Base-by-base conservation (phyloP, 805 yeast species). In the Metschnikowia gruessii region DNA sequence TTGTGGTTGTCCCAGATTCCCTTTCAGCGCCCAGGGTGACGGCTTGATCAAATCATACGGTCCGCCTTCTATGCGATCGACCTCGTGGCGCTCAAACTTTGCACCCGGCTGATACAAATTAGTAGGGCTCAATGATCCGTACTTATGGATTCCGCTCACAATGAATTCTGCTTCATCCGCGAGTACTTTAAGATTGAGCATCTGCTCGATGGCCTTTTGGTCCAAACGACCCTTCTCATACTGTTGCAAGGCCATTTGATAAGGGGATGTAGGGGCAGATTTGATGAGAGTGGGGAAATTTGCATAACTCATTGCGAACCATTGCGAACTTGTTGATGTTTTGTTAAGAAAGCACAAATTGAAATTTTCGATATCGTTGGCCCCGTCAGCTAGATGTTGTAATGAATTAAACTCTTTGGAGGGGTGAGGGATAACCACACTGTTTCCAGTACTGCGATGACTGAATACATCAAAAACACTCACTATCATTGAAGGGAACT, bases 251-350 rank as follows among this genome's bases (percentile, higher is more conserved):
- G 61, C 58, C 52, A 64, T 40, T 45, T 77, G 81, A 66, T 84
- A 89, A 42, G 77, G 72, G 0, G 96, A 84, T 1, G 77, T 57
- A 0, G 95, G 92, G 0, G 97, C 94, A 7, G 88, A 79, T 46
- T 81, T 79, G 8, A 92, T 89, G 40, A 92, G 65, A 0, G 95
- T 82, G 0, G 97, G 97, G 61, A 84, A 92, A 54, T 82, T 76
- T 19, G 66, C 62, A 54, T 82, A 85, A 18, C 95, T 85, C 79
- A 92, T 74, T 3, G 96, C 97, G 69, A 79, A 87, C 96, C 96
- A 91, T 52, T 70, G 72, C 1, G 85, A 74, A 3, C 85, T 83
- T 26, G 69, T 71, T 0, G 90, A 80, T 26, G 82, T 75, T 48
- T 81, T 87, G 31, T 92, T 72, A 55, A 82, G 82, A 10, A 92